These are phyloP conservation scores for Aspergillus unguis DNA, from an alignment of 2,329 filamentous ascomycete species.

Conservation along the genomic window DNA sequence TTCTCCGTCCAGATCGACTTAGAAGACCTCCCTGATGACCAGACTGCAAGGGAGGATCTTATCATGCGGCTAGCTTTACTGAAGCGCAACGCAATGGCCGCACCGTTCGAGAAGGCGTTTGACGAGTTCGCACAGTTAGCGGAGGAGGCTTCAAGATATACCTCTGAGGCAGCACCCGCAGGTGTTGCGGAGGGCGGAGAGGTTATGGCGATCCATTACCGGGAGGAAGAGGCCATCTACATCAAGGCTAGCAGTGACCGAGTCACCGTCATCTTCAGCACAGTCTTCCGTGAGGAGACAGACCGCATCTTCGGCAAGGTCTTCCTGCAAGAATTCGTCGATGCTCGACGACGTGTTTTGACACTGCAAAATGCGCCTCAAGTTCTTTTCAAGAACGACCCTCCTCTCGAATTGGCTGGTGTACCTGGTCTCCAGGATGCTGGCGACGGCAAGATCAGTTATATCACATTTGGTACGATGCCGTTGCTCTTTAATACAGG, in stretches of 20 bases:
- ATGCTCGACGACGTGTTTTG: constrained; percentile 72
- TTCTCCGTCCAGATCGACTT: constrained; percentile 91
- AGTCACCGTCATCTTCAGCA: constrained; percentile 98
- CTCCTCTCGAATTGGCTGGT: constrained; percentile 83
- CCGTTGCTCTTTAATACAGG: not conserved
- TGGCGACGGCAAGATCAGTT: constrained; percentile 83
- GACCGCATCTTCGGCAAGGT: constrained; percentile 97
- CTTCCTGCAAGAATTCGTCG: constrained; percentile 97
- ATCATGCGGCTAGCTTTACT: constrained; percentile 83
- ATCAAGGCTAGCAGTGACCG: constrained; percentile 96
- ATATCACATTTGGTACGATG: constrained; percentile 87
- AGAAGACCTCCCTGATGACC: constrained; percentile 76
- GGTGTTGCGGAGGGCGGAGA: constrained; percentile 84
- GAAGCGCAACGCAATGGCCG: constrained; percentile 98
- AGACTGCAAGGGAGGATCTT: constrained; percentile 82
- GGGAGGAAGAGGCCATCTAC: constrained; percentile 98
- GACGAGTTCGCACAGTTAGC: constrained; percentile 82
- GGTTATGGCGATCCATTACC: constrained; percentile 95
- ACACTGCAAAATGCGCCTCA: constrained; percentile 98
- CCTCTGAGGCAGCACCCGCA: constrained; percentile 88
- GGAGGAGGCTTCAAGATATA: constrained; percentile 88
- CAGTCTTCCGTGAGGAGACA: constrained; percentile 95
- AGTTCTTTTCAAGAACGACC: constrained; percentile 92
- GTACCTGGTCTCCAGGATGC: constrained; percentile 76
- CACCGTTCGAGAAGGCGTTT: constrained; percentile 96